phyloP scores from a whole-genome alignment of 148 eudicot genomes.

The Drosera capensis region DNA sequence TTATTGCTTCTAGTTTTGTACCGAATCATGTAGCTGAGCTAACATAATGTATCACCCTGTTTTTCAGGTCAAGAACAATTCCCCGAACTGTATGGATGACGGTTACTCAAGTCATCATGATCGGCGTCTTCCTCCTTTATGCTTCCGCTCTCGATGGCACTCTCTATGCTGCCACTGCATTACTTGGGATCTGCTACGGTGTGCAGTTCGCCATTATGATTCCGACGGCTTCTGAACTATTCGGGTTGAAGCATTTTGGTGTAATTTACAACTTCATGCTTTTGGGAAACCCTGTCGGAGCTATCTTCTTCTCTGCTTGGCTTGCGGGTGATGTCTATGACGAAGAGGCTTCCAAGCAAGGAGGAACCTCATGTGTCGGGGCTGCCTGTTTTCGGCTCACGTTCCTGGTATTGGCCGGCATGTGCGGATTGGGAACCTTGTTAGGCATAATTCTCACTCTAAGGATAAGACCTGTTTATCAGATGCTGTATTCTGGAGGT shows the following conservation, averaged over 20 bases:
- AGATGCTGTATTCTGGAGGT: conserved; percentile 81
- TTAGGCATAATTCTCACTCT: conserved; percentile 52
- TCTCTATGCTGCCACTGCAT: conserved; percentile 58
- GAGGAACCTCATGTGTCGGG: conserved; percentile 52
- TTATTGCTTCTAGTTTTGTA: no score
- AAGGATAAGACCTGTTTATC: conserved; percentile 72
- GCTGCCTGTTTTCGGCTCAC: conserved; percentile 73
- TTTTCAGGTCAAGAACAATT: conserved; percentile 49
- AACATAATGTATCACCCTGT: conserved; percentile 1
- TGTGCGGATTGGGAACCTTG: conserved; percentile 54
- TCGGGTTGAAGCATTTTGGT: conserved; percentile 79
- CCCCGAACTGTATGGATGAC: conserved; percentile 91
- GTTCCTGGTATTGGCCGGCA: conserved; percentile 57
- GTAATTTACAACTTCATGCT: conserved; percentile 78
- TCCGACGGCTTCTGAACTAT: conserved; percentile 86
- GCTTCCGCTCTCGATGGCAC: conserved; percentile 63
- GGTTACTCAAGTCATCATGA: conserved; percentile 61
- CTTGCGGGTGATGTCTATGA: conserved; percentile 84
- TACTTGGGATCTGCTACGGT: conserved; percentile 82
- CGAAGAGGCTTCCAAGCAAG: conserved; percentile 61
- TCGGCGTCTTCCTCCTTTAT: conserved; percentile 49
- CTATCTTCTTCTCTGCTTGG: conserved; percentile 65
- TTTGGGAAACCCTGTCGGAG: conserved; percentile 78
- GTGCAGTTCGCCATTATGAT: conserved; percentile 85
- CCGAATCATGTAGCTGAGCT: not conserved